Evolutionary conservation across 345 rosid genomes (phyloP).

Genomic region (Bruguiera gymnorhiza): DNA sequence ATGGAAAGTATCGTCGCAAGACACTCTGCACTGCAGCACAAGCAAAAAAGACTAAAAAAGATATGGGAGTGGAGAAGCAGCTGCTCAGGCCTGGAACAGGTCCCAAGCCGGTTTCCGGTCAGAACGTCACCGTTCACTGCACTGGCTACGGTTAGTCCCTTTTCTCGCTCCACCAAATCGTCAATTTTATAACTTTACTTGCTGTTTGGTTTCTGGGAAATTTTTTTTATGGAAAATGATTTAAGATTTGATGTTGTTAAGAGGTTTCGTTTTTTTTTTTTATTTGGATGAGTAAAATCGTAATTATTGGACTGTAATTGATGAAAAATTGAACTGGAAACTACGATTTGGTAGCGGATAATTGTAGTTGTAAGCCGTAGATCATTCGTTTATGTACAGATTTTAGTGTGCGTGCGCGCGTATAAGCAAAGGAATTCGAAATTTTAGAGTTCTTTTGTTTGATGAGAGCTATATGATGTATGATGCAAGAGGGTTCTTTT

Average conservation of each 20-base stretch:
- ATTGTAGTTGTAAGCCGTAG: not conserved
- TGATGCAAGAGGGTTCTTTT: not conserved
- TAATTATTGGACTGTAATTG: too few species aligned
- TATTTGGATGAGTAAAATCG: too few species aligned
- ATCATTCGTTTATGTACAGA: not conserved
- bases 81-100: constrained; percentile 38
- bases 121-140: constrained; percentile 48
- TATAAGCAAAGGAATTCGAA: not conserved
- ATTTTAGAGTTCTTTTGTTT: not conserved
- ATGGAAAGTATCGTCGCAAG: not conserved
- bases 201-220: not conserved
- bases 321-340: too few species aligned
- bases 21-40: not conserved
- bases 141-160: constrained; percentile 36
- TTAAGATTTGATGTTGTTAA: too few species aligned
- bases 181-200: not conserved
- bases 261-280: too few species aligned
- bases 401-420: not conserved
- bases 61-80: constrained; percentile 41
- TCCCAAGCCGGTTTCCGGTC: constrained; percentile 35
- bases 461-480: not conserved
- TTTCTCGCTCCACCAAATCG: not conserved
- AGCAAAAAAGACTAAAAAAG: not conserved
- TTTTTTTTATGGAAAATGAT: not conserved
- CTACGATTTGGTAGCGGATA: not conserved